Conservation (phyloP, 768 basidiomycete species). For the Brasilioporus rufonigricans region DNA sequence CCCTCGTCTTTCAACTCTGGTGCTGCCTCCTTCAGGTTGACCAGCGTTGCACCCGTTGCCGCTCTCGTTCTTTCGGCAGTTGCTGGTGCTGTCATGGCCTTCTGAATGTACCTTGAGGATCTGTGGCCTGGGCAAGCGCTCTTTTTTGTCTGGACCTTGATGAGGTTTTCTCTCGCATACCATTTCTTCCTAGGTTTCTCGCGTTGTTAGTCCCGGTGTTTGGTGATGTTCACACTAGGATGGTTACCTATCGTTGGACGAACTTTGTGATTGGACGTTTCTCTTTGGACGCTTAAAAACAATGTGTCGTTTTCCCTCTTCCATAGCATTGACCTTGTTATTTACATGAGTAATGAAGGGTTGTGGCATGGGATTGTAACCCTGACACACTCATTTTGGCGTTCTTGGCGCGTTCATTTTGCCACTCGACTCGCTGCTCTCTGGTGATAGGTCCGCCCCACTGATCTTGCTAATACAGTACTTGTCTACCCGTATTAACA, state of each 20-base stretch:
- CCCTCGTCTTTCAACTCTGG: constrained; percentile 22
- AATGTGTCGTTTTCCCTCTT: constrained; percentile 6
- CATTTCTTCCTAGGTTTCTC: constrained; percentile 7
- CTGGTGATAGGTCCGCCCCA: too few relatives aligned
- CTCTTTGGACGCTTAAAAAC: constrained; percentile 20
- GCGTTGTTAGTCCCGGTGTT: constrained; percentile 5
- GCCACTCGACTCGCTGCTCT: too few relatives aligned
- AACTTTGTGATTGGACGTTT: constrained; percentile 18
- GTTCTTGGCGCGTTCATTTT: not conserved
- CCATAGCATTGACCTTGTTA: not conserved
- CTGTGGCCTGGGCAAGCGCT: not conserved
- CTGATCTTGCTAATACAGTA: too few relatives aligned
- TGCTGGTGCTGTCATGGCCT: constrained; percentile 47
- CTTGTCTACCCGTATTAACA: too few relatives aligned
- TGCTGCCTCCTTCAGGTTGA: constrained; percentile 33
- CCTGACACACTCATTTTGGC: not conserved
- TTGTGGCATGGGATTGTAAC: not conserved
- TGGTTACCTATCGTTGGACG: constrained; percentile 8
- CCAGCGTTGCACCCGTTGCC: constrained; percentile 33
- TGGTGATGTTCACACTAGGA: constrained; percentile 14
- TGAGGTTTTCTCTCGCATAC: constrained; percentile 15
- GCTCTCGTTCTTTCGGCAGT: constrained; percentile 42
- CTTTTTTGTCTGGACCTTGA: not conserved
- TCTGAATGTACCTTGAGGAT: constrained; percentile 32
- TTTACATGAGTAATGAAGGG: not conserved